Evolutionary conservation across 2,329 filamentous ascomycete genomes (phyloP).

Genomic region (Penicillium sp.): DNA sequence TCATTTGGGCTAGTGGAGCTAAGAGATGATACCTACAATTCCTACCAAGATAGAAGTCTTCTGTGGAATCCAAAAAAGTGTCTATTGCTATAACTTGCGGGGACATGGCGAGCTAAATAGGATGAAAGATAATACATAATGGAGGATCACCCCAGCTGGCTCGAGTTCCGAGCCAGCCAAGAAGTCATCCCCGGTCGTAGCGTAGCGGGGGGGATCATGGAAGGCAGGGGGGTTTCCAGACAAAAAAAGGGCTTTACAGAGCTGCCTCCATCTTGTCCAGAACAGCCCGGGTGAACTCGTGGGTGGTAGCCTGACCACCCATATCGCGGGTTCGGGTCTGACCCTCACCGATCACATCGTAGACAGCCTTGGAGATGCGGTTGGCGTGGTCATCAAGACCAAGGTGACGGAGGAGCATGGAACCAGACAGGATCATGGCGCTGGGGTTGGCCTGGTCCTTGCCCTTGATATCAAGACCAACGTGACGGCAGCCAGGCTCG

Average conservation of each 20-base stretch:
- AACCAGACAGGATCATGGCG: conserved; percentile 88
- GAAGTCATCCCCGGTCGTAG: conserved; percentile 27
- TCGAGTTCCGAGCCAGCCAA: background rate
- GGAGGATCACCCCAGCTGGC: conserved; percentile 13
- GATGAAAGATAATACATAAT: conserved; percentile 32
- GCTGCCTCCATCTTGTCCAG: conserved; percentile 88
- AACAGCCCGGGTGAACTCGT: conserved; percentile 93
- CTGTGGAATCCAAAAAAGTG: conserved; percentile 21
- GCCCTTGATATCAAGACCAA: conserved; percentile 98
- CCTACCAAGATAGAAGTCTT: background rate
- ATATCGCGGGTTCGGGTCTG: conserved; percentile 90
- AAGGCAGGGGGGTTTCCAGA: conserved; percentile 6
- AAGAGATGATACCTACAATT: background rate
- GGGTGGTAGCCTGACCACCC: conserved; percentile 85
- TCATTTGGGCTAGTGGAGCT: background rate
- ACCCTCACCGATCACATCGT: conserved; percentile 83
- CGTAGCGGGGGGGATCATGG: conserved; percentile 15
- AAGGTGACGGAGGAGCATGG: conserved; percentile 96
- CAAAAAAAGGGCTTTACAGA: conserved; percentile 50
- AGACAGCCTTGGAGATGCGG: conserved; percentile 83
- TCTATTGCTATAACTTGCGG: conserved; percentile 28
- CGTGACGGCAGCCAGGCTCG: conserved; percentile 98
- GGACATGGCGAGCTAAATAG: conserved; percentile 27
- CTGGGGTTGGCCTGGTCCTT: conserved; percentile 99
- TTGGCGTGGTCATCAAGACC: conserved; percentile 98